Conservation (phyloP, 2,329 filamentous ascomycete species). For the Cyanodermella asteris region DNA sequence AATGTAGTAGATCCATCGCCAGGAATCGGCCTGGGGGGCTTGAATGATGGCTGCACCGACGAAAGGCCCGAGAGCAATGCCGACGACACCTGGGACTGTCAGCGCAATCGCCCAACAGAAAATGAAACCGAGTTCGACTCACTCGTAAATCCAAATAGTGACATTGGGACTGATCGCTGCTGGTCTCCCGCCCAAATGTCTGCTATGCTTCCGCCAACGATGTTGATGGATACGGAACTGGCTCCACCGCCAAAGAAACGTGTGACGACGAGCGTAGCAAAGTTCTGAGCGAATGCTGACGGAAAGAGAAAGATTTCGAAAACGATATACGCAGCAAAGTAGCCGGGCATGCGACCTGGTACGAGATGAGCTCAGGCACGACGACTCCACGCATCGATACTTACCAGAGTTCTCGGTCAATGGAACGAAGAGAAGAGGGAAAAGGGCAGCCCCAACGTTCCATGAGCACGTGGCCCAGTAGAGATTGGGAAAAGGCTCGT, state of each 20-base stretch:
- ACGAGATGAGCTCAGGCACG: too few relatives aligned
- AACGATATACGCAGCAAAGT: background rate
- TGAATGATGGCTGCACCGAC: constrained; percentile 14
- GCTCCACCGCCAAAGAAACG: background rate
- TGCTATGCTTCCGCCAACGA: constrained; percentile 7
- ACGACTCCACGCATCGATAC: too few relatives aligned
- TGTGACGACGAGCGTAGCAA: constrained; percentile 2
- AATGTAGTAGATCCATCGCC: constrained; percentile 15
- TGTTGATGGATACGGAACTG: constrained; percentile 1
- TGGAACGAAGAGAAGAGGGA: too few relatives aligned
- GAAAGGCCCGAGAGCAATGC: constrained; percentile 13
- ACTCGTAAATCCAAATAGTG: constrained; percentile 14
- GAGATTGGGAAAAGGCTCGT: too few relatives aligned
- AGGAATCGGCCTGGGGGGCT: constrained; percentile 13
- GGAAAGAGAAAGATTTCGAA: constrained; percentile 1
- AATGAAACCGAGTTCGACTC: too few relatives aligned
- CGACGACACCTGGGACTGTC: too few relatives aligned
- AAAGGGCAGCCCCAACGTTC: too few relatives aligned
- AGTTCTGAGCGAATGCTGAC: constrained; percentile 1
- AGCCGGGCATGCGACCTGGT: too few relatives aligned
- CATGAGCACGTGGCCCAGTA: too few relatives aligned
- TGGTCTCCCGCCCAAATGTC: constrained; percentile 12
- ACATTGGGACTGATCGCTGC: constrained; percentile 11
- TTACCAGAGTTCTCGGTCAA: too few relatives aligned
- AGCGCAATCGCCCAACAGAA: too few relatives aligned